Conservation (phyloP, 345 rosid species). For the Tarenaya hassleriana region DNA sequence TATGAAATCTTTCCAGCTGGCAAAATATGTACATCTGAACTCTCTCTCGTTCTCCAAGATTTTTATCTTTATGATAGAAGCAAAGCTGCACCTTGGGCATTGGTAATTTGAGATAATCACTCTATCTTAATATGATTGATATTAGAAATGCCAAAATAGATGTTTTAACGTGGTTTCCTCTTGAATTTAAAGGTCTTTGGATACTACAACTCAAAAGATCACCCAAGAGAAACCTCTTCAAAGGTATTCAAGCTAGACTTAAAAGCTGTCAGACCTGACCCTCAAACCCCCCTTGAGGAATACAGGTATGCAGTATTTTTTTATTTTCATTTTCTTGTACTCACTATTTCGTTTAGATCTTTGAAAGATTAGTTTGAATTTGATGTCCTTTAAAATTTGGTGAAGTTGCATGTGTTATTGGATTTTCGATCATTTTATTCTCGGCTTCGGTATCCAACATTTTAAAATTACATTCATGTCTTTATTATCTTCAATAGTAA, state of each 20-base stretch:
- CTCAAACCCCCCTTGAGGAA: conserved; percentile 85
- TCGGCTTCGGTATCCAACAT: conserved; percentile 4
- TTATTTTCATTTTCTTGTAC: conserved; percentile 9
- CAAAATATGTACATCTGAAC: conserved; percentile 55
- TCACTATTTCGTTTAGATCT: conserved; percentile 8
- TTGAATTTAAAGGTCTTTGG: conserved; percentile 60
- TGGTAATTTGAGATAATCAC: conserved; percentile 43
- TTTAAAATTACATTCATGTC: conserved; percentile 3
- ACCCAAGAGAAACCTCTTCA: conserved; percentile 79
- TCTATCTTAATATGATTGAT: conserved; percentile 10
- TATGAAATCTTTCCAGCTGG: conserved; percentile 57
- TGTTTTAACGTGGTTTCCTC: conserved; percentile 17
- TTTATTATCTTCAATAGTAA: conserved; percentile 11
- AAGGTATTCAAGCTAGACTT: conserved; percentile 70
- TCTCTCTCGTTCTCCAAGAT: conserved; percentile 60
- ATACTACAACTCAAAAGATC: conserved; percentile 68
- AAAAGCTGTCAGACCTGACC: conserved; percentile 90
- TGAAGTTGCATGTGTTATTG: conserved; percentile 4
- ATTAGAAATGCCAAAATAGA: conserved; percentile 8
- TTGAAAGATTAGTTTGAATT: not conserved
- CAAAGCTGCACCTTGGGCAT: conserved; percentile 69
- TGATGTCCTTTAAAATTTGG: not conserved
- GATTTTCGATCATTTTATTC: not conserved
- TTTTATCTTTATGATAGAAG: conserved; percentile 70
- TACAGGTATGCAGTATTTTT: conserved; percentile 49